Percentiles rank a stretch among this genome's conserved stretches.
Evolutionary conservation across 106 monocot genomes (phyloP).

Genomic region (Xerophyta viscosa): DNA sequence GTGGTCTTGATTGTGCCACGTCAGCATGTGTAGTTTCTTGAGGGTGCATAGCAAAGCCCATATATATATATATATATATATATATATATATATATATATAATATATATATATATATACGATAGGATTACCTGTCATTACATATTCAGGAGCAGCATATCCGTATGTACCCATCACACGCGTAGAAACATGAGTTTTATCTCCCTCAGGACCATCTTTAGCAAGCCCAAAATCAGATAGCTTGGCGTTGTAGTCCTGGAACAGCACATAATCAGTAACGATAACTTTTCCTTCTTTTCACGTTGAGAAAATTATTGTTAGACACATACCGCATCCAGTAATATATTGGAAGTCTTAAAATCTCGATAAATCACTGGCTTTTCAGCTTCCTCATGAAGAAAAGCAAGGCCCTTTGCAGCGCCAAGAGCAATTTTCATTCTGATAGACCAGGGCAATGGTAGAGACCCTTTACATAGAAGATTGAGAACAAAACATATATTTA

Average conservation of each 20-base stretch:
- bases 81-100: no score
- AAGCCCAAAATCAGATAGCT: constrained; percentile 81
- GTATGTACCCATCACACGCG: constrained; percentile 76
- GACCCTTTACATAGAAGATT: constrained; percentile 28
- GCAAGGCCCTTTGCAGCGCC: constrained; percentile 62
- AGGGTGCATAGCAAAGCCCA: no score
- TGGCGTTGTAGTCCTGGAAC: constrained; percentile 71
- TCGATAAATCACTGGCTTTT: constrained; percentile 65
- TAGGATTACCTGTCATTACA: constrained; percentile 57
- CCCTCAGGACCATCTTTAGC: constrained; percentile 79
- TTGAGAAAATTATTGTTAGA: not conserved
- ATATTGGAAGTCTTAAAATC: constrained; percentile 73
- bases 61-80: no score
- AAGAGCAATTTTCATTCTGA: constrained; percentile 53
- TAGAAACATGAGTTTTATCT: constrained; percentile 76
- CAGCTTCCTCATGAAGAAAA: constrained; percentile 66
- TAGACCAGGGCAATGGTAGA: constrained; percentile 52
- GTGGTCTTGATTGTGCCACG: no score
- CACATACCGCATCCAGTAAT: constrained; percentile 45
- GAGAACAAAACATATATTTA: not conserved
- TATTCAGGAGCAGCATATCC: constrained; percentile 88
- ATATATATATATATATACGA: no score
- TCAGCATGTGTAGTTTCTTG: no score
- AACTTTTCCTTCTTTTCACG: no score
- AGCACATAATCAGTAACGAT: not conserved